Evolutionary conservation across 2,329 filamentous ascomycete species (phyloP), one percentile per base, ranked within the genome.

Genomic region (Penicillium sp.): DNA sequence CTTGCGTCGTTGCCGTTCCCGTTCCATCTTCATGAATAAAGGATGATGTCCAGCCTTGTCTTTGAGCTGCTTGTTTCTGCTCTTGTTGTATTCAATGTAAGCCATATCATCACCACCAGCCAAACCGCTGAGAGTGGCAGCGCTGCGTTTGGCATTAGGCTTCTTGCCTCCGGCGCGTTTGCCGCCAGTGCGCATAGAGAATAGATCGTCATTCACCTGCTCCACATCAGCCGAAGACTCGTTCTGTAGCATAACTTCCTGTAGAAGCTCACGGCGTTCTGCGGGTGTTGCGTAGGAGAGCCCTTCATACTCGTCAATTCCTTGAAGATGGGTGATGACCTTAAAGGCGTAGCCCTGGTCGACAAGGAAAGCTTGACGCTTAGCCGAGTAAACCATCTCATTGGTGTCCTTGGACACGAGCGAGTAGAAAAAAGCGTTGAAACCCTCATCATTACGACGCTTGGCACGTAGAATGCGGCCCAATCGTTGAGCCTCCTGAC

Each of bases 261-360:
- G 88, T 1, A 99, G 83, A 26, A 98, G 83, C 73, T 96, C 92
- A 47, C 92, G 88, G 4, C 92, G 88, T 68, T 96, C 92, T 7
- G 85, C 81, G 0, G 92, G 84, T 1, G 91, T 91, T 2, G 85
- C 85, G 72, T 96, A 98, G 2, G 88, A 89, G 1, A 99, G 83
- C 0, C 88, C 87, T 0, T 89, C 87, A 53, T 93, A 89, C 58
- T 91, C 85, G 59, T 97, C 91, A 62, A 99, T 92, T 50, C 93
- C 95, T 69, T 93, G 89, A 8, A 99, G 83, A 69, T 96, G 92
- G 0, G 95, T 99, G 72, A 99, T 99, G 61, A 98, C 93, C 73
- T 98, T 98, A 83, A 99, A 99, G 0, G 95, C 93, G 72, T 99
- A 99, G 10, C 95, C 95, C 76, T 99, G 95, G 65, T 99, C 95